Conservation (phyloP, 768 basidiomycete species). For the Leucosporidium scottii region DNA sequence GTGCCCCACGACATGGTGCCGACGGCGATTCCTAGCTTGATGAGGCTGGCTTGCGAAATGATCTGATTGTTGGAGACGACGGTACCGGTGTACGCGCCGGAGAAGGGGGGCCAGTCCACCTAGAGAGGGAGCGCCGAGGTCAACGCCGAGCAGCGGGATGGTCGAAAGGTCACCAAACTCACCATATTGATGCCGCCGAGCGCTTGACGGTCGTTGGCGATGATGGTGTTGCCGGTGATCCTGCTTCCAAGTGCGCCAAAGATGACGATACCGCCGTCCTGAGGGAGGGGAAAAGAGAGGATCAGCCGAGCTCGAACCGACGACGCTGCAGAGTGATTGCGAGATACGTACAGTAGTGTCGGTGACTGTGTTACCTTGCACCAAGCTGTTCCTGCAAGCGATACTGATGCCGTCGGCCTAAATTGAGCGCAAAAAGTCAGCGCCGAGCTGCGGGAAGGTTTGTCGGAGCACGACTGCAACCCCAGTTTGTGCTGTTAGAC, state of each 20-base stretch:
- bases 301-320: too few relatives aligned
- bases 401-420: conserved; percentile 39
- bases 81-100: conserved; percentile 29
- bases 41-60: conserved; percentile 30
- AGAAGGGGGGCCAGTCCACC: conserved; percentile 32
- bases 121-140: background rate
- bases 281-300: conserved; percentile 20
- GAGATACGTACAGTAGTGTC: background rate
- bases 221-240: conserved; percentile 37
- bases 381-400: conserved; percentile 30
- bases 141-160: too few relatives aligned
- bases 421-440: background rate
- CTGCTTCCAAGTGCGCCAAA: conserved; percentile 34
- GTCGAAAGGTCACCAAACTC: too few relatives aligned
- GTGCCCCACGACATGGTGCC: conserved; percentile 29
- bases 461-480: too few relatives aligned
- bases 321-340: background rate
- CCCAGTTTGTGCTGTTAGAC: too few relatives aligned
- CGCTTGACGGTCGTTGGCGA: conserved; percentile 11
- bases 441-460: too few relatives aligned
- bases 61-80: conserved; percentile 35
- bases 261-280: conserved; percentile 35
- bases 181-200: conserved; percentile 37
- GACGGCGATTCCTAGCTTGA: conserved; percentile 39
- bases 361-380: conserved; percentile 33